Percentiles rank a stretch among this genome's conserved stretches.
Conservation (phyloP, 2,329 filamentous ascomycete genomes). For the Verticillium dahliae region DNA sequence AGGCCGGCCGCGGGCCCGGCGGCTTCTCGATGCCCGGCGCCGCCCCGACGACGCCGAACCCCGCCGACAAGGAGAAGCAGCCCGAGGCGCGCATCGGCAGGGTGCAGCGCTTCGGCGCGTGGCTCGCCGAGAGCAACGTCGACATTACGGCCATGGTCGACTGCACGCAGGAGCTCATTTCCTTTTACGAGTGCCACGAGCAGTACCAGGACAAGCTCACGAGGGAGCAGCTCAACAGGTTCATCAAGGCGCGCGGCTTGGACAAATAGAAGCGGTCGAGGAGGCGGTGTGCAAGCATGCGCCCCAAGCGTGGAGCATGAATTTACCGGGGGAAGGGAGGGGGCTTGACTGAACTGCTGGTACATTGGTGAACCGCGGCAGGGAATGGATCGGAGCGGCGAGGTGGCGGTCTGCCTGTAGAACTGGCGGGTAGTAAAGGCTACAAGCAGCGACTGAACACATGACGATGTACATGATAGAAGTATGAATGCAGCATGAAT, state of each 20-base stretch:
- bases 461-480: neutral
- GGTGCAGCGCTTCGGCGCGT: slow-evolving; percentile 61
- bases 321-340: no score
- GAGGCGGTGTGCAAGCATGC: neutral
- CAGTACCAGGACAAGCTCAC: slow-evolving; percentile 55
- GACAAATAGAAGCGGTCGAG: slow-evolving; percentile 36
- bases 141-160: slow-evolving; percentile 82
- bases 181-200: slow-evolving; percentile 69
- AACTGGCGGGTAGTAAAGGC: no score
- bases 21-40: slow-evolving; percentile 3
- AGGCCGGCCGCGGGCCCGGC: slow-evolving; percentile 18
- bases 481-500: neutral
- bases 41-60: slow-evolving; percentile 7
- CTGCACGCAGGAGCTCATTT: slow-evolving; percentile 85
- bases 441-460: neutral
- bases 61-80: slow-evolving; percentile 34
- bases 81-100: slow-evolving; percentile 55
- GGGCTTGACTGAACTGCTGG: no score
- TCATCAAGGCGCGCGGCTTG: slow-evolving; percentile 50
- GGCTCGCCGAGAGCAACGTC: slow-evolving; percentile 80
- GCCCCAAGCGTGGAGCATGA: neutral
- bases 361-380: no score
- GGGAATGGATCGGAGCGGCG: no score
- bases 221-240: slow-evolving; percentile 51
- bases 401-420: no score